Conservation (phyloP, 139 green algal species). For the Bryopsis sp. region DNA sequence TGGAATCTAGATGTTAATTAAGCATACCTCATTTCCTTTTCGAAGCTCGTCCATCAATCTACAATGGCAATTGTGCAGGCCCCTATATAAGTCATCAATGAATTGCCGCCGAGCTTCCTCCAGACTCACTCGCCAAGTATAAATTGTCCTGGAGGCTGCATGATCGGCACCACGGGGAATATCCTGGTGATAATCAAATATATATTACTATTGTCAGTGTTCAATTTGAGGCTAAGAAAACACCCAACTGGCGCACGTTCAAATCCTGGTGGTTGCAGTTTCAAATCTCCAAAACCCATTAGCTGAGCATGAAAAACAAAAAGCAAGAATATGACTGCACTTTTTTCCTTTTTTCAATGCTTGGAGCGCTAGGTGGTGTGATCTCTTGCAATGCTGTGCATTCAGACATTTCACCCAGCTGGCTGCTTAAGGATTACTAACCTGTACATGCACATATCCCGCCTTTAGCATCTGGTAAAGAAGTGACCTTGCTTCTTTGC, state of each 20-base stretch:
- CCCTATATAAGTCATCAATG: not conserved
- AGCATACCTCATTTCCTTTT: conserved; percentile 13
- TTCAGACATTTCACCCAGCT: no score
- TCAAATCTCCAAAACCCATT: not conserved
- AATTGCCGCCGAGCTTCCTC: not conserved
- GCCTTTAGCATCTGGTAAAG: conserved; percentile 12
- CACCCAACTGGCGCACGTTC: no score
- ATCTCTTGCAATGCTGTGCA: no score
- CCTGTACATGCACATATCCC: conserved; percentile 7
- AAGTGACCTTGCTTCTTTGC: not conserved
- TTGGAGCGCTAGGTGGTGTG: no score
- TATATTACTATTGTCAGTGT: no score
- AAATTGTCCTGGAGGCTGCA: conserved; percentile 14
- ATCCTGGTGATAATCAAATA: not conserved
- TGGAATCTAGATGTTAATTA: not conserved
- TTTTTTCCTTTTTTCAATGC: no score
- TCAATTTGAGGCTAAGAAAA: no score
- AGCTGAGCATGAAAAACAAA: not conserved
- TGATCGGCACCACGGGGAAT: conserved; percentile 7
- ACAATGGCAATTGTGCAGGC: not conserved
- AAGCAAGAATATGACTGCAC: no score
- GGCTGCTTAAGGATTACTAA: not conserved
- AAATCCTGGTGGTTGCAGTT: no score
- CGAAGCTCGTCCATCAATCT: conserved; percentile 7
- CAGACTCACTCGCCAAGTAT: conserved; percentile 6